Evolutionary conservation across 2,329 filamentous ascomycete species (phyloP), one percentile per base, ranked within the genome.

Genomic region (Pseudogymnoascus sp.): DNA sequence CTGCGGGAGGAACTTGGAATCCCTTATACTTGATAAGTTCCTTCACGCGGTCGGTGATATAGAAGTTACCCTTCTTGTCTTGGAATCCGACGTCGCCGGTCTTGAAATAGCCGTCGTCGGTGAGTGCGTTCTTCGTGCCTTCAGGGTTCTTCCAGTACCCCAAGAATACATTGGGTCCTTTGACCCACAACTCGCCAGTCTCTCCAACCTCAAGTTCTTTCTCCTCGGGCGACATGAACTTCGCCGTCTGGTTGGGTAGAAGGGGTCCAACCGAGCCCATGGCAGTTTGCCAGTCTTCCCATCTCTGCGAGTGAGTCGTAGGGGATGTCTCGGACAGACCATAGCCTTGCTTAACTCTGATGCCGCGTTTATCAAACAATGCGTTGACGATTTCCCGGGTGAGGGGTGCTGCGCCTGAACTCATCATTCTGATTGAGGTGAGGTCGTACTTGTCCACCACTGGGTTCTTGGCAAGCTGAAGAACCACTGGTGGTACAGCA

Each of bases 261-360:
- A 97, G 78, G 50, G 82, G 84, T 11, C 93, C 93, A 0, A 93
- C 90, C 0, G 88, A 88, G 19, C 92, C 93, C 68, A 93, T 87
- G 56, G 83, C 85, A 60, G 82, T 85, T 66, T 85, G 50, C 91
- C 92, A 97, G 68, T 91, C 87, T 37, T 85, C 83, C 79, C 90
- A 88, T 7, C 82, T 78, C 75, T 92, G 90, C 9, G 85, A 84
- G 69, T 91, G 88, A 0, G 90, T 90, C 1, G 86, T 88, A 0
- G 93, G 92, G 26, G 88, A 88, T 13, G 91, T 96, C 78, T 97
- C 93, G 4, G 87, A 91, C 4, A 97, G 81, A 0, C 93, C 93
- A 72, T 96, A 97, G 17, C 90, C 93, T 76, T 97, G 93, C 79
- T 96, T 97, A 65, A 96, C 86, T 1, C 88, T 88, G 19, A 96